Base-by-base conservation (phyloP, 1,284 basidiomycete species). In the Cryptococcus sp. region DNA sequence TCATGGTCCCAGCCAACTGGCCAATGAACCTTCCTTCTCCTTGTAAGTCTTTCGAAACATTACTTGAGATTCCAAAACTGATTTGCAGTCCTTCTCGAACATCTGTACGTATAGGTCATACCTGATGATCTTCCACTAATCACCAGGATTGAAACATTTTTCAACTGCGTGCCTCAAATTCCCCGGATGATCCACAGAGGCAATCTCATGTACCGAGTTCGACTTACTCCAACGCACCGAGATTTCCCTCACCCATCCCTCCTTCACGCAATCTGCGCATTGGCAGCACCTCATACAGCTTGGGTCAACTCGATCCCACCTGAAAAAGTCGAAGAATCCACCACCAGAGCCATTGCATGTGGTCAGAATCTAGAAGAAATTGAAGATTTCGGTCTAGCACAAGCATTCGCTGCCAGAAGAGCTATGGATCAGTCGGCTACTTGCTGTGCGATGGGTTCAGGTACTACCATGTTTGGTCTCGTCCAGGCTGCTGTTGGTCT, bases 231-330 rank as follows among this genome's bases (percentile, higher is more conserved):
- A 0, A 66, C 67, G 1, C 66, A 73, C 37, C 42, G 55, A 3
- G 59, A 69, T 11, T 79, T 78, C 61, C 78, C 77, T 7, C 72
- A 76, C 50, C 55, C 70, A 0, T 65, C 70, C 1, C 60, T 79
- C 0, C 63, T 79, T 2, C 77, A 79, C 55, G 72, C 73, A 32
- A 76, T 79, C 28, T 74, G 74, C 49, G 75, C 77, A 3, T 57
- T 67, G 10, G 74, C 75, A 0, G 62, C 75, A 0, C 61, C 64
- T 11, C 67, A 75, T 51, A 74, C 73, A 1, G 73, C 74, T 7
- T 70, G 67, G 64, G 66, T 65, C 39, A 64, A 56, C 19, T 53
- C 55, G 3, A 36, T 70, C 10, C 53, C 60, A 7, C 66, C 67
- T 0, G 60, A 67, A 21, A 47, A 60, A 18, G 41, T 68, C 9